Conservation (phyloP, 257 asterid species). For the Echium plantagineum region DNA sequence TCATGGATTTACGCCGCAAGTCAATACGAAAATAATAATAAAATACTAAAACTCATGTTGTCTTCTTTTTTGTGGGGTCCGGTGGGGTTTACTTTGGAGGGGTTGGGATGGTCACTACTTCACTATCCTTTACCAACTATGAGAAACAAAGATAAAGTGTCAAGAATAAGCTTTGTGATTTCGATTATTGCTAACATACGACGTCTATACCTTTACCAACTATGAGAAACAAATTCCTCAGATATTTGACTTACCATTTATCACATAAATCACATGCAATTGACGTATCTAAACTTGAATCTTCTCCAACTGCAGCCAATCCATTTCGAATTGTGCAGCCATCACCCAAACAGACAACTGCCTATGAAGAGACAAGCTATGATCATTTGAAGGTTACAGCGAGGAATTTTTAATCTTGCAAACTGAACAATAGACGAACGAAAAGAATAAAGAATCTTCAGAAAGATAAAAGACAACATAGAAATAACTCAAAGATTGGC, state of each 20-base stretch:
- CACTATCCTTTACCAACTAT: too few species aligned
- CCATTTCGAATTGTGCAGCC: slow-evolving; percentile 82
- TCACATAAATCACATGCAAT: slow-evolving; percentile 99
- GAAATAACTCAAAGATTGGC: not conserved
- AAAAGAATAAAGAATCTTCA: not conserved
- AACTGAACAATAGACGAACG: slow-evolving; percentile 12
- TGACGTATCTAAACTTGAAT: slow-evolving; percentile 79
- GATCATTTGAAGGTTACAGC: slow-evolving; percentile 22
- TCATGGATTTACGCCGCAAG: too few species aligned
- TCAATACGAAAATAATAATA: too few species aligned
- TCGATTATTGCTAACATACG: not conserved
- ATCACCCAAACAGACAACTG: slow-evolving; percentile 97
- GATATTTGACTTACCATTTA: slow-evolving; percentile 43
- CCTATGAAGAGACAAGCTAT: slow-evolving; percentile 45
- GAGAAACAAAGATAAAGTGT: too few species aligned
- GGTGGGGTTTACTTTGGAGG: too few species aligned
- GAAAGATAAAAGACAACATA: slow-evolving; percentile 1
- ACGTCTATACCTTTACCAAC: not conserved
- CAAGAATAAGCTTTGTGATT: too few species aligned
- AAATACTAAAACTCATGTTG: too few species aligned
- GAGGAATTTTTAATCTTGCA: slow-evolving; percentile 4
- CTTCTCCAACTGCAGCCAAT: slow-evolving; percentile 52
- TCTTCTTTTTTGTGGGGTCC: too few species aligned
- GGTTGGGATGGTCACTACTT: too few species aligned
- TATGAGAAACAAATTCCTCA: slow-evolving; percentile 1